These are phyloP conservation scores for Candida glaebosa DNA, from an alignment of 805 yeast species.

Conservation along the genomic window DNA sequence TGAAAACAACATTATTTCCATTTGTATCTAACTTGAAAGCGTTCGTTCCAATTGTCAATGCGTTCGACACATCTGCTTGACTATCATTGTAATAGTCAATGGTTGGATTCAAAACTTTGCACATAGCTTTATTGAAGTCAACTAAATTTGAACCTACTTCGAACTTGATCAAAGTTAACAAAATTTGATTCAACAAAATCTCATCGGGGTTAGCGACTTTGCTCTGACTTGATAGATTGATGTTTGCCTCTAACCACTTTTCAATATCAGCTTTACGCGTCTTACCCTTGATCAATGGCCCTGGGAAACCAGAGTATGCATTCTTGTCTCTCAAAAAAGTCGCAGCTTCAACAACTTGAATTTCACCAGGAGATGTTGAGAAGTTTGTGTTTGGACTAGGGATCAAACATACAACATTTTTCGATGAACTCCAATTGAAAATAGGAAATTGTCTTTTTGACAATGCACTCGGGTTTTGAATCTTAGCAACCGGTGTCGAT, in stretches of 20 bases:
- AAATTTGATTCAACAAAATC: constrained; percentile 28
- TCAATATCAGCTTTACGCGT: constrained; percentile 64
- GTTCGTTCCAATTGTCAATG: constrained; percentile 26
- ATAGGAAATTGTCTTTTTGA: constrained; percentile 69
- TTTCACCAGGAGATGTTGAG: constrained; percentile 15
- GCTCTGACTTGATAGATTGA: constrained; percentile 11
- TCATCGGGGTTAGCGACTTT: constrained; percentile 18
- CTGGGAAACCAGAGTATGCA: constrained; percentile 49
- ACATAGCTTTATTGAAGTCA: constrained; percentile 29
- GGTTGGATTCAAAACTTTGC: constrained; percentile 41
- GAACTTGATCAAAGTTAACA: constrained; percentile 21
- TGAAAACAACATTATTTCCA: constrained; percentile 31
- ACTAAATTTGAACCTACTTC: constrained; percentile 29
- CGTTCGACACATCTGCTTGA: constrained; percentile 13
- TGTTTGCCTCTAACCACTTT: constrained; percentile 47
- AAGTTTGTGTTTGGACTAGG: constrained; percentile 23
- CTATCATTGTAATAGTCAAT: constrained; percentile 25
- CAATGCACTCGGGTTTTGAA: constrained; percentile 53
- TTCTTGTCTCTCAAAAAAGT: constrained; percentile 20
- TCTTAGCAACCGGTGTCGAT: constrained; percentile 21
- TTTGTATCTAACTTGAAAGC: constrained; percentile 41
- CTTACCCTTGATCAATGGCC: constrained; percentile 59
- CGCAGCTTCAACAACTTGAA: constrained; percentile 31
- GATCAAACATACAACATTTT: constrained; percentile 23
- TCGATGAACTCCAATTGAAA: constrained; percentile 54